These are phyloP conservation scores for Alternaria panax DNA, from an alignment of 2,329 filamentous ascomycete genomes.

Conservation along the genomic window DNA sequence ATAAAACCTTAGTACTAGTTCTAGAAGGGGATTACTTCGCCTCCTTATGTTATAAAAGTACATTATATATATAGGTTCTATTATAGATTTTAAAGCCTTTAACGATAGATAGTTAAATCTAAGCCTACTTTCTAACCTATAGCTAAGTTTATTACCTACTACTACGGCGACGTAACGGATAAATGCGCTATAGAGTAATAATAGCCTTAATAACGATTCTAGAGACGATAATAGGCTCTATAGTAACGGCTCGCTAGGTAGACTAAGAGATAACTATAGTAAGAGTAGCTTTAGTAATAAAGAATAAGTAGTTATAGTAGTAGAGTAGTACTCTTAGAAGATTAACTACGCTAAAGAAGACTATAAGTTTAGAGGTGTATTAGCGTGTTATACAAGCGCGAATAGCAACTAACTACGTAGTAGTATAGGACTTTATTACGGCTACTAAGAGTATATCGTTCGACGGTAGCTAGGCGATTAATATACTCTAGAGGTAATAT, in stretches of 20 bases:
- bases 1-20: neutral
- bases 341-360: slow-evolving; percentile 14
- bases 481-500: slow-evolving; percentile 3
- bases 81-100: neutral
- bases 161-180: too few species aligned
- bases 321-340: slow-evolving; percentile 12
- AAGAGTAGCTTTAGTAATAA: slow-evolving; percentile 11
- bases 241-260: neutral
- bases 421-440: too few species aligned
- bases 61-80: neutral
- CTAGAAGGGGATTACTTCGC: neutral
- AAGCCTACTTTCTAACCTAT: neutral
- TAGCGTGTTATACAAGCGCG: neutral
- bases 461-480: neutral
- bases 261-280: neutral
- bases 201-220: neutral
- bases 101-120: too few species aligned
- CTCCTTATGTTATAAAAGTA: too few species aligned
- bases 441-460: too few species aligned
- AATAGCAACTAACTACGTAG: too few species aligned
- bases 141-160: too few species aligned
- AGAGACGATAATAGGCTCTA: neutral
- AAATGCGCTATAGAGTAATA: neutral
- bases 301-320: slow-evolving; percentile 11
- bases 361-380: slow-evolving; percentile 11